Conservation (phyloP, 345 rosid species). For the Murraya koenigii region DNA sequence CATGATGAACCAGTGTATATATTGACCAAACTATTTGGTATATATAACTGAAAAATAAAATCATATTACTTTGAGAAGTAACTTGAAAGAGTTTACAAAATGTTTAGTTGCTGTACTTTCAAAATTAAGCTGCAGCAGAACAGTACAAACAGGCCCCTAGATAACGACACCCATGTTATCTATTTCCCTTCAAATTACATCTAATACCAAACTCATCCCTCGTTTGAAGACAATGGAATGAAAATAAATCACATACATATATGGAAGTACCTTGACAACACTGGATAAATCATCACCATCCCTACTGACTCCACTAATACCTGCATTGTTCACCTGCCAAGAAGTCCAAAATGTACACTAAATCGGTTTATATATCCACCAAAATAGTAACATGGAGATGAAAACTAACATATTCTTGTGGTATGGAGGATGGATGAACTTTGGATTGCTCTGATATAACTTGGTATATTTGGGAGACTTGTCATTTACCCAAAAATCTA, state of each 20-base stretch:
- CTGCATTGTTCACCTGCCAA: constrained; percentile 53
- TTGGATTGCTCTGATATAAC: too few relatives aligned
- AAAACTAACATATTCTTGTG: neutral
- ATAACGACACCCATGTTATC: neutral
- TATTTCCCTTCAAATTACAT: neutral
- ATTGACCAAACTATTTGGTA: neutral
- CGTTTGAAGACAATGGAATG: neutral
- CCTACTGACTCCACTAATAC: constrained; percentile 28
- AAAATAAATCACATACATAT: too few relatives aligned
- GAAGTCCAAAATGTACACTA: neutral
- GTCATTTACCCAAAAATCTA: too few relatives aligned
- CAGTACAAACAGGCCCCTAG: too few relatives aligned
- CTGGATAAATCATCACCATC: constrained; percentile 27
- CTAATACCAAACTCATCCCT: neutral
- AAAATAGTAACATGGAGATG: neutral
- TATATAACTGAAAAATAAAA: neutral
- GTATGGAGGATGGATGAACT: neutral
- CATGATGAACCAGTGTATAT: neutral
- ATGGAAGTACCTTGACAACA: neutral
- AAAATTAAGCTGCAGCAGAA: too few relatives aligned
- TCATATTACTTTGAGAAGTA: neutral
- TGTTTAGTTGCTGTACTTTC: too few relatives aligned
- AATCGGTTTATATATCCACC: neutral
- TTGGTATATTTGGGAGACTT: too few relatives aligned
- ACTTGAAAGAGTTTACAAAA: too few relatives aligned